Percentiles rank a stretch among this genome's conserved stretches.
These are phyloP conservation scores for Dactylellina parvicollis DNA, from an alignment of 2,329 filamentous ascomycete species.

Conservation along the genomic window DNA sequence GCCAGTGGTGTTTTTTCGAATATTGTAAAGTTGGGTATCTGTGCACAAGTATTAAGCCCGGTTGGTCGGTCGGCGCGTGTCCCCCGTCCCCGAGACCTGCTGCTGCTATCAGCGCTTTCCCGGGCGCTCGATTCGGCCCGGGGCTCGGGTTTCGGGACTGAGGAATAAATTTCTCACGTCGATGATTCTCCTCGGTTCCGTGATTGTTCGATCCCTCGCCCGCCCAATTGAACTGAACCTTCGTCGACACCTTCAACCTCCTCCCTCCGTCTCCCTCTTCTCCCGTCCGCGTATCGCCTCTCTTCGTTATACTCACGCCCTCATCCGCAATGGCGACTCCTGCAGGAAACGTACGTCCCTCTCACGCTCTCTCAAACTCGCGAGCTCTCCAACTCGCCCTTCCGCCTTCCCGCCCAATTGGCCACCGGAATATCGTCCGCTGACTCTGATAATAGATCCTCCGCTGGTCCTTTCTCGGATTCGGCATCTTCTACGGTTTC, in stretches of 20 bases:
- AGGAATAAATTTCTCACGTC: constrained; percentile 48
- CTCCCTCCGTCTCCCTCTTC: not conserved
- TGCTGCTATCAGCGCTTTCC: too few species aligned
- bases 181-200: constrained; percentile 13
- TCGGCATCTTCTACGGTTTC: constrained; percentile 94
- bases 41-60: too few species aligned
- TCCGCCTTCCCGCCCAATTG: constrained; percentile 13
- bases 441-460: constrained; percentile 74
- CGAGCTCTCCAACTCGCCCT: constrained; percentile 54
- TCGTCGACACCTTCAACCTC: constrained; percentile 3
- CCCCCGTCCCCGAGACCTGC: not conserved
- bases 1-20: too few species aligned
- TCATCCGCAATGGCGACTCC: constrained; percentile 40
- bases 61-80: too few species aligned
- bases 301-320: not conserved
- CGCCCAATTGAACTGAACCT: constrained; percentile 1
- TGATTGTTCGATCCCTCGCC: constrained; percentile 10
- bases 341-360: constrained; percentile 42
- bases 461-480: constrained; percentile 91
- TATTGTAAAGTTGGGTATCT: too few species aligned
- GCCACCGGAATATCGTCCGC: not conserved
- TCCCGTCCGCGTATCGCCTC: not conserved
- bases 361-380: not conserved
- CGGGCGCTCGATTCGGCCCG: not conserved
- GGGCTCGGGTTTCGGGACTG: not conserved